Conservation (phyloP, 208 protist genomes). For the Jaenimonas drosophilae region DNA sequence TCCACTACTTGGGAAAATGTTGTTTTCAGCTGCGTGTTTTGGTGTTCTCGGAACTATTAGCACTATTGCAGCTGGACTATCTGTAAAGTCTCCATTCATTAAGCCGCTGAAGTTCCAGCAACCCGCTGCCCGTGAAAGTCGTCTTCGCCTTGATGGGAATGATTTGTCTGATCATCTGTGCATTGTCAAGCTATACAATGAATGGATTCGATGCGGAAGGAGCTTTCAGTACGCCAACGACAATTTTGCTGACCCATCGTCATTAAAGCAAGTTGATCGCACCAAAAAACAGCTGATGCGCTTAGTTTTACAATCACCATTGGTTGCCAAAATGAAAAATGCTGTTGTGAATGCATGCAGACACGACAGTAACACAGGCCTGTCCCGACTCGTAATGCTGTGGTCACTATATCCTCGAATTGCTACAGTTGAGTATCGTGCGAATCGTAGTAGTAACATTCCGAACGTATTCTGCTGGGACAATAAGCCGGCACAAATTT, state of each 20-base stretch:
- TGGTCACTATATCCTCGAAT: conserved; percentile 76
- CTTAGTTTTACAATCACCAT: conserved; percentile 51
- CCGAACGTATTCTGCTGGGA: conserved; percentile 76
- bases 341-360: conserved; percentile 35
- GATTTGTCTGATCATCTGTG: conserved; percentile 71
- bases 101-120: conserved; percentile 53
- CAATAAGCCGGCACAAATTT: conserved; percentile 52
- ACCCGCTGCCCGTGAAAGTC: conserved; percentile 15
- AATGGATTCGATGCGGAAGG: conserved; percentile 54
- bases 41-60: conserved; percentile 79
- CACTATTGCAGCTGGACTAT: conserved; percentile 82
- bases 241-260: conserved; percentile 62
- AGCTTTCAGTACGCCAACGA: conserved; percentile 43
- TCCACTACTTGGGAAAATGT: conserved; percentile 87
- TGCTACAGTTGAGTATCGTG: conserved; percentile 64
- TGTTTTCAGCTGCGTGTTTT: conserved; percentile 80
- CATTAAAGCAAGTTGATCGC: conserved; percentile 67
- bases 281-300: conserved; percentile 71
- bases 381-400: conserved; percentile 64
- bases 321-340: conserved; percentile 35
- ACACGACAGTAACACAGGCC: conserved; percentile 51
- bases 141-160: conserved; percentile 43
- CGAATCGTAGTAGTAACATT: conserved; percentile 24
- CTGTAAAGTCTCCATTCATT: conserved; percentile 73
- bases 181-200: conserved; percentile 49